phyloP scores from a whole-genome alignment of 2,329 filamentous ascomycete species.

The Coniochaeta ligniaria region DNA sequence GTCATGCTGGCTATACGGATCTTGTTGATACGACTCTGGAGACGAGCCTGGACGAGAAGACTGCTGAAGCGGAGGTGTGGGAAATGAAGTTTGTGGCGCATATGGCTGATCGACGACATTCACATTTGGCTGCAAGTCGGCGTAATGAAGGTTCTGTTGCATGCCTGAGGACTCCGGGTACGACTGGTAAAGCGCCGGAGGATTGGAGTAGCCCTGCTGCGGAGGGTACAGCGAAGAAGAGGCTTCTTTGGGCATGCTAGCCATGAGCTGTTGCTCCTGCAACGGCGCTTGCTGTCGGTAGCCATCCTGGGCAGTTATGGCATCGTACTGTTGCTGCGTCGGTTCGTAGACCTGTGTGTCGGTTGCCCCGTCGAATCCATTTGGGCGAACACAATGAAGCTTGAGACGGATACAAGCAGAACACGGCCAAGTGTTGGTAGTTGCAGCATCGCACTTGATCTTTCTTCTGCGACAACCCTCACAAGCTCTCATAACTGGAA shows the following conservation, averaged over 20 bases:
- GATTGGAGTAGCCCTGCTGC: conserved; percentile 40
- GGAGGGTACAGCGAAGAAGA: conserved; percentile 37
- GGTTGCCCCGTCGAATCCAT: conserved; percentile 61
- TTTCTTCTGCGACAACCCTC: conserved; percentile 92
- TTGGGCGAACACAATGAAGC: conserved; percentile 85
- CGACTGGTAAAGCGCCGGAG: conserved; percentile 36
- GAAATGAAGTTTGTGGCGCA: conserved; percentile 40
- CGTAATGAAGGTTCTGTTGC: conserved; percentile 45
- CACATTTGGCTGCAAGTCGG: conserved; percentile 40
- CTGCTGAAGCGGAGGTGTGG: conserved; percentile 43
- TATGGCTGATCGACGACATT: conserved; percentile 46
- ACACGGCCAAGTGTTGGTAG: conserved; percentile 96
- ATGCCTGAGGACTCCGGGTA: conserved; percentile 37
- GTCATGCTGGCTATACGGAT: conserved; percentile 62
- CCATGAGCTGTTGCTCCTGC: conserved; percentile 33
- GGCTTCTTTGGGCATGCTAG: conserved; percentile 30
- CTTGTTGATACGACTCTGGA: conserved; percentile 48
- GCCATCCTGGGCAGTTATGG: conserved; percentile 28
- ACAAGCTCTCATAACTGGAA: conserved; percentile 87
- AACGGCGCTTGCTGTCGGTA: conserved; percentile 33
- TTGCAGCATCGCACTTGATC: conserved; percentile 96
- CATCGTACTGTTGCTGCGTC: conserved; percentile 33
- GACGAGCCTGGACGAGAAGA: conserved; percentile 32
- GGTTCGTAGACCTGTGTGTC: conserved; percentile 42
- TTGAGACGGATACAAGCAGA: conserved; percentile 89